Evolutionary conservation across 2,329 filamentous ascomycete species (phyloP), one percentile per base, ranked within the genome.

Genomic region (Penicillium sp.): DNA sequence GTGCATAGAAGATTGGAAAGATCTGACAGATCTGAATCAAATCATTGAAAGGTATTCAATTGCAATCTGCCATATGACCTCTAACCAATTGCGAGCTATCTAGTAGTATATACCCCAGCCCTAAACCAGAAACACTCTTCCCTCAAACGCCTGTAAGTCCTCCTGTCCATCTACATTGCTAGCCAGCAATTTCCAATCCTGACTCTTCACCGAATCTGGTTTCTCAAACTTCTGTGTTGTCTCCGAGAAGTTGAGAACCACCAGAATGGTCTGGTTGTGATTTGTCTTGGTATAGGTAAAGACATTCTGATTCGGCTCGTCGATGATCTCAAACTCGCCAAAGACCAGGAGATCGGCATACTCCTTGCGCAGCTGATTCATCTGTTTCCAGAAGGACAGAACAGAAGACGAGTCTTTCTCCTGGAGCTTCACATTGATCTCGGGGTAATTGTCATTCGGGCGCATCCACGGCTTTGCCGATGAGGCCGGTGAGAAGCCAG

Each of bases 401-500:
- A 83, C 77, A 24, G 73, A 73, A 0, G 64, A 51, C 0, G 64
- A 53, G 28, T 76, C 69, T 0, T 69, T 53, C 0, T 69, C 56
- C 61, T 86, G 82, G 2, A 72, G 69, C 10, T 75, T 73, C 1
- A 80, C 82, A 52, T 59, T 59, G 9, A 59, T 28, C 13, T 35
- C 40, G 1, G 52, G 40, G 9, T 59, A 58, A 3, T 86, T 73
- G 22, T 79, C 77, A 51, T 80, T 74, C 10, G 78, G 71, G 2
- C 77, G 71, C 79, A 83, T 83, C 80, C 81, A 83, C 0, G 80
- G 79, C 44, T 70, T 68, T 0, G 71, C 72, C 0, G 67, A 49
- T 70, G 0, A 69, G 55, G 48, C 69, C 65, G 6, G 80, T 82
- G 69, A 87, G 86, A 87, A 87, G 2, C 84, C 84, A 0, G 79